phyloP scores from a whole-genome alignment of 169 alveolate genomes.

The Eimeria praecox region DNA sequence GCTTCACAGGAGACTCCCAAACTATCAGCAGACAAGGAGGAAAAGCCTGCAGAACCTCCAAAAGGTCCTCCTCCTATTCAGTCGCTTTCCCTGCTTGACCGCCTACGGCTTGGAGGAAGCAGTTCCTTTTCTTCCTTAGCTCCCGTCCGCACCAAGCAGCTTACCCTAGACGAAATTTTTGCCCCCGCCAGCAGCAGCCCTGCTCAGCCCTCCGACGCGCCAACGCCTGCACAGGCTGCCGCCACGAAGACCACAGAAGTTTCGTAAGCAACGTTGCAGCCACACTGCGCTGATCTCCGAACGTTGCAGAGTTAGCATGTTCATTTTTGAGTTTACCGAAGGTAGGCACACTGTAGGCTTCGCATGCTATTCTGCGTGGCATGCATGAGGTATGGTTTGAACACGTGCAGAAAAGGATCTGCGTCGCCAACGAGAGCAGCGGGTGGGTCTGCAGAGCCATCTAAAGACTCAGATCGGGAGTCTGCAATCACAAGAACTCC shows the following conservation, averaged over 20 bases:
- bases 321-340: background rate
- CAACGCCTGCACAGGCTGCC: slow-evolving; percentile 22
- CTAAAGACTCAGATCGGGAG: background rate
- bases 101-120: slow-evolving; percentile 65
- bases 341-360: background rate
- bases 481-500: slow-evolving; percentile 46
- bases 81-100: slow-evolving; percentile 67
- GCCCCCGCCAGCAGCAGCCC: slow-evolving; percentile 60
- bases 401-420: background rate
- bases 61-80: slow-evolving; percentile 52
- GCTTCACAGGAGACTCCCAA: slow-evolving; percentile 15
- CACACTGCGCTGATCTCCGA: background rate
- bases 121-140: slow-evolving; percentile 55
- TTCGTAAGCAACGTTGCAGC: background rate
- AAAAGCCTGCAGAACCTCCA: background rate
- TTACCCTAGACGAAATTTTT: slow-evolving; percentile 58
- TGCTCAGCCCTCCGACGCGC: slow-evolving; percentile 15
- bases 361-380: background rate
- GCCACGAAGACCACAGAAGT: background rate
- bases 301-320: background rate
- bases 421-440: background rate
- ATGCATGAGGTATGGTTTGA: background rate
- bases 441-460: background rate
- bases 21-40: background rate
- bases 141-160: slow-evolving; percentile 62